Conservation (phyloP, 768 basidiomycete species). For the Collybia mongolica region DNA sequence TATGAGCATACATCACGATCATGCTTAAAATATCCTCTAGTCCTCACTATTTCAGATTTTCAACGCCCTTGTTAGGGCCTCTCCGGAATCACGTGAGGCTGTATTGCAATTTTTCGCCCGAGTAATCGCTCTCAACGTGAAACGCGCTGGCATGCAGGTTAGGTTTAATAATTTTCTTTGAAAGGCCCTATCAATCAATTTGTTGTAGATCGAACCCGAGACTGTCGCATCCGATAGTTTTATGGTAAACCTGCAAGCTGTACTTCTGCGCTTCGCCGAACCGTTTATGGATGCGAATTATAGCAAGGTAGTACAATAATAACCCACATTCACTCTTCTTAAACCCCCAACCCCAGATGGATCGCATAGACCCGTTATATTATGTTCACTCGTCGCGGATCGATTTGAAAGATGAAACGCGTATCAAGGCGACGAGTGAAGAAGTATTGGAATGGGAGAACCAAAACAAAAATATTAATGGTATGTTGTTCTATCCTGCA, state of each 20-base stretch:
- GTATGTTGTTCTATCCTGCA: conserved; percentile 26
- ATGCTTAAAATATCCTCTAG: conserved; percentile 17
- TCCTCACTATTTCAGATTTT: conserved; percentile 82
- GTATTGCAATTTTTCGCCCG: conserved; percentile 81
- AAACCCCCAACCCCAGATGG: conserved; percentile 52
- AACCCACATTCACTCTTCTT: neutral
- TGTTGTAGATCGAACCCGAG: conserved; percentile 70
- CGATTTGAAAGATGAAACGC: conserved; percentile 84
- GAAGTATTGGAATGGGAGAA: conserved; percentile 77
- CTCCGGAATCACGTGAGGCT: conserved; percentile 73
- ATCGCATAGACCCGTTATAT: conserved; percentile 85
- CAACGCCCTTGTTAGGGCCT: conserved; percentile 84
- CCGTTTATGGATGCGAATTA: conserved; percentile 94
- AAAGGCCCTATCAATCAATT: neutral
- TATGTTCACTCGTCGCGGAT: conserved; percentile 73
- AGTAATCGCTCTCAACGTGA: conserved; percentile 73
- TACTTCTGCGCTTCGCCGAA: conserved; percentile 83
- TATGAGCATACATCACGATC: too few relatives aligned
- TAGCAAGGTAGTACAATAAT: conserved; percentile 60
- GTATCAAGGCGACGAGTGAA: conserved; percentile 88
- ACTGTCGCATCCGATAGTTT: conserved; percentile 91
- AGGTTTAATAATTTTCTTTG: conserved; percentile 7
- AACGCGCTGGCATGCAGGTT: conserved; percentile 90
- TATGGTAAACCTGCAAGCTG: conserved; percentile 85
- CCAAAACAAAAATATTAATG: conserved; percentile 40